Evolutionary conservation across 2,329 filamentous ascomycete genomes (phyloP), one percentile per base, ranked within the genome.

Genomic region (Xylaria sp.): DNA sequence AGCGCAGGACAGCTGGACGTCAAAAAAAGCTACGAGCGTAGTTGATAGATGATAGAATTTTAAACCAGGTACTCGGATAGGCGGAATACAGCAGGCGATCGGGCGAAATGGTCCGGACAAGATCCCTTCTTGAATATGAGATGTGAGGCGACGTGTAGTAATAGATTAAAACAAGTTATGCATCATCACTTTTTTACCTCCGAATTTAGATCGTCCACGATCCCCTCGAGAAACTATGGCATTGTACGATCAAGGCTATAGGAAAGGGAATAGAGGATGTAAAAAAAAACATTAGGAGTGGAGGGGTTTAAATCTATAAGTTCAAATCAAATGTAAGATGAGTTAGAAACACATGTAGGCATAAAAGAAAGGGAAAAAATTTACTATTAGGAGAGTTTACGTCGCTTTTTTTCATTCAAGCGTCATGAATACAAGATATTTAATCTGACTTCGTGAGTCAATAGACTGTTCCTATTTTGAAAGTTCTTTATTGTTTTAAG

Each of bases 31-130:
- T 31, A 20, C 27, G 36, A 45, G 53, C 7, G n/a, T 11, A 51
- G 54, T 36, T 51, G 39, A 38, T n/a, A 57, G n/a, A 47, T 63
- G 53, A 58, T 39, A 49, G 59, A 29, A 25, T 13, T 65, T 47
- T 9, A n/a, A 36, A 53, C 49, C 5, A 11, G 15, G 29, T 36
- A 20, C n/a, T 5, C 22, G 29, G 57, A 49, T 61, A 20, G 47
- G 22, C 11, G 11, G 7, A 33, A 29, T 42, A 50, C 33, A 31
- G 31, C 5, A 42, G 22, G 17, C 25, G 33, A 17, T 15, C 17
- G 11, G 31, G 29, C 2, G 13, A 2, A 29, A 29, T 49, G 25
- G 25, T 49, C 13, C 25, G 25, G 25, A 29, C 25, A 17, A 13
- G 7, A 10, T 13, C 3, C 3, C 20, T 20, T 11, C 17, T 4